Evolutionary conservation across 2,329 filamentous ascomycete species (phyloP).

Genomic region (Microdochium paspali): DNA sequence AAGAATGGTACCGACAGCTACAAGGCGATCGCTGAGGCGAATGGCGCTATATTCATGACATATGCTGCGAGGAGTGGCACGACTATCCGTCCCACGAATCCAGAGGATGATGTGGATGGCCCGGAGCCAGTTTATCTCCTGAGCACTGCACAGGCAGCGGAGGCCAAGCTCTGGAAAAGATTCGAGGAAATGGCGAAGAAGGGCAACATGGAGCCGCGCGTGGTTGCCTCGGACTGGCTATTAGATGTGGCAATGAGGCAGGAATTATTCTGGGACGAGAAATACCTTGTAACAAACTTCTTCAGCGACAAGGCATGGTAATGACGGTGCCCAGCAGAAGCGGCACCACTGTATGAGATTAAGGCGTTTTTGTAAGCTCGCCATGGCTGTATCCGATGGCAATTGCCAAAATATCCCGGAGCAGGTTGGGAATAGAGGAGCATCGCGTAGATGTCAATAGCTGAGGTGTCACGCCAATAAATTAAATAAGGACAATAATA

Average conservation of each 20-base stretch:
- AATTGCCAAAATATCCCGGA: neutral
- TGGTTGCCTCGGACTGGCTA: conserved; percentile 84
- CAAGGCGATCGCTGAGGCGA: conserved; percentile 76
- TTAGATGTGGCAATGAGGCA: conserved; percentile 85
- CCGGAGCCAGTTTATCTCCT: conserved; percentile 76
- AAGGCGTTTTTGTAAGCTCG: neutral
- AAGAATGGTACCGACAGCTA: conserved; percentile 77
- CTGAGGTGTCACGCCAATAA: neutral
- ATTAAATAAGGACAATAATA: too few relatives aligned
- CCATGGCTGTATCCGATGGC: neutral
- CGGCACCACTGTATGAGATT: neutral
- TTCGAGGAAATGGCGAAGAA: conserved; percentile 73
- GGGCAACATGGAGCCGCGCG: conserved; percentile 68
- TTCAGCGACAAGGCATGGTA: conserved; percentile 13
- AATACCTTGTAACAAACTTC: conserved; percentile 45
- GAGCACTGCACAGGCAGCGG: conserved; percentile 55
- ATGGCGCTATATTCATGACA: conserved; percentile 73
- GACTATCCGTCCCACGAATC: conserved; percentile 53
- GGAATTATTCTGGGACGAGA: conserved; percentile 57
- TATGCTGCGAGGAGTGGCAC: conserved; percentile 67
- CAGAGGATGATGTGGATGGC: conserved; percentile 50
- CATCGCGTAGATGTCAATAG: neutral
- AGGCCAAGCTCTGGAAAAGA: conserved; percentile 66
- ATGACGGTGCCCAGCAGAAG: neutral
- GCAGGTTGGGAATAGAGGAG: neutral